Base-by-base conservation (phyloP, 2,329 filamentous ascomycete genomes). In the Trichoderma simmonsii region DNA sequence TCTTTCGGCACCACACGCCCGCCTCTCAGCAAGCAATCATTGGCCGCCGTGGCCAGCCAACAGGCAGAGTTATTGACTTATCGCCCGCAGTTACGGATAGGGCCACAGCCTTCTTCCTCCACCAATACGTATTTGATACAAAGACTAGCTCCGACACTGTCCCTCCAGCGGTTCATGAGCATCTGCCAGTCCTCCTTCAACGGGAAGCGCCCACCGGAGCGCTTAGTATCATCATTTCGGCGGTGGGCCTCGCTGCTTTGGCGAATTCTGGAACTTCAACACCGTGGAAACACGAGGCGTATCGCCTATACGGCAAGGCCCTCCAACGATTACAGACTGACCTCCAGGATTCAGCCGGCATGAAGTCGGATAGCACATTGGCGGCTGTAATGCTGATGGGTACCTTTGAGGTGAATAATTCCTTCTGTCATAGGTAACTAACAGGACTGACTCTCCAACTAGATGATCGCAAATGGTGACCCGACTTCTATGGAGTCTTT, bases 361-460 rank as follows among this genome's bases (percentile, higher is more conserved):
- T 71, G 24, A 60, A 72, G 34, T 73, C 75, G 3, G 75, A 77
- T 68, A 69, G 75, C 18, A 77, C 74, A 0, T 61, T 76, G 0
- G 75, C 73, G 0, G 74, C 75, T 21, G 71, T 76, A 8, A 57
- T 76, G 32, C 51, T 76, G 0, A 76, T 76, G 75, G 75, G 75
- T 1, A 75, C 73, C 0, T 76, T 76, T 30, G 75, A 75, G 36
- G 75, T 74, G 3, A 28, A 34, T 14, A n/a, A 63, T n/a, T n/a
- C 9, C 28, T 28, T 48, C 76, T 54, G 48, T 54, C 11, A 21
- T 54, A 3, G 12, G 1, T 34, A 34, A 34, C 9, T 0, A 51
- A 51, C 21, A 54, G 48, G 11, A 24, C 48, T 54, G 48, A 54
- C 9, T 54, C n/a, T 54, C 21, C 48, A 2, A 24, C 11, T 54